phyloP scores from a whole-genome alignment of 768 basidiomycete genomes.

The Pleurotus giganteus region DNA sequence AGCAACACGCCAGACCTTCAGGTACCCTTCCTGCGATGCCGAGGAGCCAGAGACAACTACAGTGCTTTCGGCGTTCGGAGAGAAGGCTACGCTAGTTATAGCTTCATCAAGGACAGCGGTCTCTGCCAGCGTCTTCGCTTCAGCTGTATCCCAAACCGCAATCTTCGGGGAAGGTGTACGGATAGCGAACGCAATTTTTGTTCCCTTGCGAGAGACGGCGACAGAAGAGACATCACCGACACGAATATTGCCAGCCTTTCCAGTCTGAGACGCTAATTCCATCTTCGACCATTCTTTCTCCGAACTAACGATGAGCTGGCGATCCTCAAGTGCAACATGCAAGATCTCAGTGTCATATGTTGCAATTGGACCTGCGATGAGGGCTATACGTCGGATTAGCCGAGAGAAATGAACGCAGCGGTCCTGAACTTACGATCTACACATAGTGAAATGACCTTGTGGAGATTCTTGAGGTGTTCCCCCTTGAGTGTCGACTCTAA shows the following conservation, averaged over 20 bases:
- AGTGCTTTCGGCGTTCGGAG: not conserved
- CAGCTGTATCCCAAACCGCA: not conserved
- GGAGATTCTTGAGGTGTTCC: not conserved
- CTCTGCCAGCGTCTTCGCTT: not conserved
- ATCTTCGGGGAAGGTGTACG: not conserved
- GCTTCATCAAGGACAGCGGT: not conserved
- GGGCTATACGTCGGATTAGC: not conserved
- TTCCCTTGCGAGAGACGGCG: not conserved
- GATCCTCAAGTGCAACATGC: not conserved
- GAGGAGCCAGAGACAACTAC: not conserved
- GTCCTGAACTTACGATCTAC: not conserved
- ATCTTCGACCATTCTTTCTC: not conserved
- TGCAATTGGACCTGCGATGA: not conserved
- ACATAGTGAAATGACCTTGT: not conserved
- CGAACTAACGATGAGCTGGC: not conserved
- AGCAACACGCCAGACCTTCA: not conserved
- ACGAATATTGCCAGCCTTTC: not conserved
- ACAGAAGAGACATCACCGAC: not conserved
- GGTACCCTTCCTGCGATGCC: not conserved
- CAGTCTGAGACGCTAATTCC: not conserved
- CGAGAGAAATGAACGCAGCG: not conserved
- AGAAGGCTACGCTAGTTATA: not conserved
- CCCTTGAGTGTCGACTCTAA: not conserved
- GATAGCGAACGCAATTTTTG: not conserved
- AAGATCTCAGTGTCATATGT: not conserved